Conservation (phyloP, 495 filamentous ascomycete genomes). For the Aspergillus affinis region DNA sequence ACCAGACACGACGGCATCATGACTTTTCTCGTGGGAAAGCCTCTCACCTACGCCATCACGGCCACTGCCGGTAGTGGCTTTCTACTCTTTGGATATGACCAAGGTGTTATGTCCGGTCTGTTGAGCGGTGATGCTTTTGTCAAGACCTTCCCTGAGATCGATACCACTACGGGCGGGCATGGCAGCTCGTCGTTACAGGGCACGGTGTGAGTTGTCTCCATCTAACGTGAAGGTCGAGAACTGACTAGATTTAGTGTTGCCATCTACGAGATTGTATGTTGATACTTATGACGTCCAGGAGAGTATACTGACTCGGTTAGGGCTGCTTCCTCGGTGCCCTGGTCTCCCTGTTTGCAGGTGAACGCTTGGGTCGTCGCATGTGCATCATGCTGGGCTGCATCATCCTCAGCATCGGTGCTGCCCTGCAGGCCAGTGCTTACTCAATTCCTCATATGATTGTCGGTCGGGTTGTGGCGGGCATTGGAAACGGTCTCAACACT, state of each 20-base stretch:
- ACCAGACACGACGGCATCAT: constrained; percentile 8
- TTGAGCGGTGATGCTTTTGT: constrained; percentile 34
- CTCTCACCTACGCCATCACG: constrained; percentile 34
- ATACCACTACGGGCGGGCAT: constrained; percentile 30
- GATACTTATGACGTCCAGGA: too few relatives aligned
- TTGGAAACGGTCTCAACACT: constrained; percentile 51
- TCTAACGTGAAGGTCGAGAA: too few relatives aligned
- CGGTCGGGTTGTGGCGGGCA: constrained; percentile 46
- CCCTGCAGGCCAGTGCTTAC: constrained; percentile 56
- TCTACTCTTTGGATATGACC: constrained; percentile 47
- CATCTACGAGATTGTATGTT: constrained; percentile 38
- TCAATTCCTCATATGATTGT: constrained; percentile 52
- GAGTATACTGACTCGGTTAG: constrained; percentile 9
- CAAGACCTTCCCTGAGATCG: constrained; percentile 33
- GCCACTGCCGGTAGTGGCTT: constrained; percentile 43
- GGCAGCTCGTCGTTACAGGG: constrained; percentile 37
- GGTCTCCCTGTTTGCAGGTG: constrained; percentile 48
- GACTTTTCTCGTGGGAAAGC: constrained; percentile 30
- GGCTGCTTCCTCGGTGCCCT: constrained; percentile 62
- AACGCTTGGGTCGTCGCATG: constrained; percentile 53
- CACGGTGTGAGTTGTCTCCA: constrained; percentile 28
- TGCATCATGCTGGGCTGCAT: constrained; percentile 51
- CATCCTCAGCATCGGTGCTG: constrained; percentile 55
- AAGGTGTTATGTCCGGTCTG: constrained; percentile 45
- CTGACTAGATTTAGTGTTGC: constrained; percentile 26